Evolutionary conservation across 2,329 filamentous ascomycete genomes (phyloP).

Genomic region (Chaetomiaceae sp.): DNA sequence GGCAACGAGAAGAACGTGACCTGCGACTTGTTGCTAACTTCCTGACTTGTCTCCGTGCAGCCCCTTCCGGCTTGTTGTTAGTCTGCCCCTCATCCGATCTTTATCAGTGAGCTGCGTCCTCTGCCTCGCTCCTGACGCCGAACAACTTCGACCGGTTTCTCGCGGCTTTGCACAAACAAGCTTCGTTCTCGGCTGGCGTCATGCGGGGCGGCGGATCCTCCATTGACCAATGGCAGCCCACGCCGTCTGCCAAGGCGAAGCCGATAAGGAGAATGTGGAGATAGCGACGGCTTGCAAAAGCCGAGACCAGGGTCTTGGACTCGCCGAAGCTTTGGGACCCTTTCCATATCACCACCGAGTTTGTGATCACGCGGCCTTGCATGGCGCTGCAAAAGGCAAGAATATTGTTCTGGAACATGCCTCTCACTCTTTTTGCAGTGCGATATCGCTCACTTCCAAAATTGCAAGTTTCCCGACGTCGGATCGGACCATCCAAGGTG

Average conservation of each 20-base stretch:
- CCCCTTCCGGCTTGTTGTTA: too few species aligned
- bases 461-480: too few species aligned
- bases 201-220: conserved; percentile 7
- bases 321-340: not conserved
- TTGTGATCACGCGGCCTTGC: conserved; percentile 1
- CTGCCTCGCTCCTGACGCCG: conserved; percentile 6
- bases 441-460: conserved; percentile 2
- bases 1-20: conserved; percentile 9
- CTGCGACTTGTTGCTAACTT: not conserved
- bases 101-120: not conserved
- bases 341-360: too few species aligned
- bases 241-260: not conserved
- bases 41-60: not conserved
- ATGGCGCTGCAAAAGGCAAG: not conserved
- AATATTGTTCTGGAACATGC: not conserved
- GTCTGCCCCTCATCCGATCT: conserved; percentile 15
- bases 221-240: conserved; percentile 22
- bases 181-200: conserved; percentile 11
- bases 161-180: conserved; percentile 26
- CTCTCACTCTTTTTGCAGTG: not conserved
- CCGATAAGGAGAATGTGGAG: conserved; percentile 5
- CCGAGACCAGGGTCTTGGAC: conserved; percentile 5
- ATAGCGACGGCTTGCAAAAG: not conserved
- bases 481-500: not conserved
- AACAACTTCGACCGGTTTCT: conserved; percentile 27